Evolutionary conservation across 2,329 filamentous ascomycete genomes (phyloP), one percentile per base, ranked within the genome.

Genomic region (Shiraia bambusicola): DNA sequence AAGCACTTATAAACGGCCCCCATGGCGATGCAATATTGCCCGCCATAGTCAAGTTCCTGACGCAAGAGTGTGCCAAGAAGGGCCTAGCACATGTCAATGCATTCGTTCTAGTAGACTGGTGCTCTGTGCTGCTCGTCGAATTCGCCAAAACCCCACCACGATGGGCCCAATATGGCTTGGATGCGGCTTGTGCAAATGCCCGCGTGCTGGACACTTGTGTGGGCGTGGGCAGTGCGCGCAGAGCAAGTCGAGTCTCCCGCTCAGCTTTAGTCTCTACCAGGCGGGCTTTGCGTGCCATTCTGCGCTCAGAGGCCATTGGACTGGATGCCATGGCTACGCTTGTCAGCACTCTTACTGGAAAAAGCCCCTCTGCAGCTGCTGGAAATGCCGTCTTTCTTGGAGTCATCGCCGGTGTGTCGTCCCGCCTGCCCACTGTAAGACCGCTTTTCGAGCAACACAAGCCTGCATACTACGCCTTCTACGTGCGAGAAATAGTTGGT

Each of bases 91-190:
- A 86, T 12, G 81, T 79, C 30, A 94, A 83, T 69, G 87, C 90
- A 4, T 95, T 96, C 65, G 88, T 95, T 34, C 75, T 98, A 54
- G 78, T 93, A 11, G 88, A 95, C 68, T 98, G 92, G 92, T 89
- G 84, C 67, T 87, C 86, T 44, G 69, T 92, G 43, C 72, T 96
- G 36, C 79, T 95, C 54, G 83, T 91, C 59, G 78, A 85, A 43
- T 75, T 90, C 17, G 80, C 80, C 24, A 77, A 77, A 34, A 80
- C 71, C 34, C 67, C 79, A 12, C 63, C 77, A 8, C 67, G 80
- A 30, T 90, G 83, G 84, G 78, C 81, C 36, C 75, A 75, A 58
- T 83, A 83, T 65, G 80, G 81, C 38, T 59, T 77, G 49, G 83
- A 88, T 25, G 71, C 93, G 29, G 71, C 94, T 19, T 68, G 80